Evolutionary conservation across 768 basidiomycete genomes (phyloP), one percentile per base, ranked within the genome.

Genomic region (Suillus alpinus): DNA sequence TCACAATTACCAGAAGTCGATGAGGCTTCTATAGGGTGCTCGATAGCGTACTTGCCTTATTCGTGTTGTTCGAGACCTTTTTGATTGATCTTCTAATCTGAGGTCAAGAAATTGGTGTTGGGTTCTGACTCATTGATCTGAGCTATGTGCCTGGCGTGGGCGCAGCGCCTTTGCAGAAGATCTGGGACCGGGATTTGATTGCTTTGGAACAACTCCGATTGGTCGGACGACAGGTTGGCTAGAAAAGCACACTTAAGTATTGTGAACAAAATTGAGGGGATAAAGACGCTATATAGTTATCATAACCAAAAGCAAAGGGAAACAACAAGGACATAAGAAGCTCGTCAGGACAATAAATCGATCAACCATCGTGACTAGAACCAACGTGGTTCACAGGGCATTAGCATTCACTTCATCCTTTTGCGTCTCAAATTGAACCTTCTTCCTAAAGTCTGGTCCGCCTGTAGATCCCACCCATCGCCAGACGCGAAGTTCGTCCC

Each of bases 401-500:
- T 34, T 36, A 20, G 34, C 10, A 13, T 26, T 18, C 37, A 59
- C 59, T 61, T 67, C 59, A 62, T 71, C 73, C 68, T 71, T 69
- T 70, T 70, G 63, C 40, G 64, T 62, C 43, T 64, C 66, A 56
- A 13, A 62, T 60, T 57, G 67, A 62, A 67, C 75, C 71, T 73
- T 74, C 66, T 75, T 75, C 70, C 73, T 70, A 59, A 63, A 62
- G 55, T 73, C 71, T 63, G 70, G 69, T 41, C 69, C 74, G 58
- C 76, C 69, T 36, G 70, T 60, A 59, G 75, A 75, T n/a, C 94
- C 94, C 34, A 93, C 85, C 94, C 94, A 96, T 60, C 89, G 78
- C 94, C 94, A 96, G 59, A 94, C 94, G 65, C 92, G 84, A 75
- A 87, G 81, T 76, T 94, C 92, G 73, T 95, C 93, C 12, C 94